phyloP scores from a whole-genome alignment of 371 early-diverging fungal genomes.

The Circinella minor region DNA sequence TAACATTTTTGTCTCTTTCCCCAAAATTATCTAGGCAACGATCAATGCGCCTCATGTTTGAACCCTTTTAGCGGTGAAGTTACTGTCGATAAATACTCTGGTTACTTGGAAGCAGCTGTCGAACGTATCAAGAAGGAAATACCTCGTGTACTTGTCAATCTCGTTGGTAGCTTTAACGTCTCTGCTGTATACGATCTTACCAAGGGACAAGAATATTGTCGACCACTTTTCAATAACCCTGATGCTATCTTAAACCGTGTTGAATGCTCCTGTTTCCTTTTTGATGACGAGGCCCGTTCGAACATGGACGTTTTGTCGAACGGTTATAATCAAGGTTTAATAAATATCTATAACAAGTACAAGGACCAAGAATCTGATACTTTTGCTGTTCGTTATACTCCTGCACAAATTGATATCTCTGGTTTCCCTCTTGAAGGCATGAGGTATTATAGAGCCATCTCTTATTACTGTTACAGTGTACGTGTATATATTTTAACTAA shows the following conservation, averaged over 20 bases:
- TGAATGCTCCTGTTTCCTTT: slow-evolving; percentile 21
- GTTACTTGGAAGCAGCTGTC: slow-evolving; percentile 20
- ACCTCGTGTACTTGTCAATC: slow-evolving; percentile 20
- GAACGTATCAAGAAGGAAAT: slow-evolving; percentile 19
- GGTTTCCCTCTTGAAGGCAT: slow-evolving; percentile 13
- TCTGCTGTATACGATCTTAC: slow-evolving; percentile 19
- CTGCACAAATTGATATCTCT: slow-evolving; percentile 8
- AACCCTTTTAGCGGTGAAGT: slow-evolving; percentile 10
- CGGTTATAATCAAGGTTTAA: slow-evolving; percentile 14
- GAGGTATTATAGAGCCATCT: too few relatives aligned
- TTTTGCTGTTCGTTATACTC: slow-evolving; percentile 15
- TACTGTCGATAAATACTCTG: slow-evolving; percentile 19
- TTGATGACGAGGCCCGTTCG: not conserved
- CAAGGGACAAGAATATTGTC: slow-evolving; percentile 19
- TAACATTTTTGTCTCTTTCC: too few relatives aligned
- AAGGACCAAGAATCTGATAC: slow-evolving; percentile 2
- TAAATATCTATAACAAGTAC: slow-evolving; percentile 14
- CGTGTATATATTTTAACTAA: too few relatives aligned
- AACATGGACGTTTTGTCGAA: slow-evolving; percentile 18
- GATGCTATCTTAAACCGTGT: slow-evolving; percentile 13
- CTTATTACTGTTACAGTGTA: too few relatives aligned
- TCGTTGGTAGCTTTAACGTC: slow-evolving; percentile 23
- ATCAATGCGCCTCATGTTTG: slow-evolving; percentile 24
- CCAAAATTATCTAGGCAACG: slow-evolving; percentile 16
- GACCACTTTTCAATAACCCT: slow-evolving; percentile 6